Evolutionary conservation across 108 stramenopile genomes (phyloP), one percentile per base, ranked within the genome.

Genomic region (Cylindrotheca closterium): DNA sequence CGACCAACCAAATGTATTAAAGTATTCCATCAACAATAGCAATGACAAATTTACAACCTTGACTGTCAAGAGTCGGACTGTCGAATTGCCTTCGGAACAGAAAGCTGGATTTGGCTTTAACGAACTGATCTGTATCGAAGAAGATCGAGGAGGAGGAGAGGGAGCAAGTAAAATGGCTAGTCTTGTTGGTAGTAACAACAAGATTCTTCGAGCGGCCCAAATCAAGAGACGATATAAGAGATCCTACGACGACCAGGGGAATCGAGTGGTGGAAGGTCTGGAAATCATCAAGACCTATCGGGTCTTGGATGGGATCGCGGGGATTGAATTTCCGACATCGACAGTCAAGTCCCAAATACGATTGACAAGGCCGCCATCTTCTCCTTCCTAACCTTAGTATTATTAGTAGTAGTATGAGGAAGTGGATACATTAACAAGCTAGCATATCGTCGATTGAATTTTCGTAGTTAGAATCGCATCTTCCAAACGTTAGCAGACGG

Each of bases 291-390:
- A 80, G 25, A 88, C 83, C 0, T 80, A 71, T 70, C 79, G 87
- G 18, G 84, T 85, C 1, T 24, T 88, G 59, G 86, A 87, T 77
- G 86, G 86, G 1, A 62, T 87, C 26, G 86, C 86, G 18, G 86
- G 83, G 26, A 71, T 72, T 21, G 86, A 87, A 32, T 34, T 79
- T 34, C 86, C 86, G 5, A 88, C 86, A 23, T 77, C 75, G 19
- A 84, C 83, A 1, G 71, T 65, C 17, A 88, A 88, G 42, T 67
- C 74, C 15, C 54, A 56, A 55, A 31, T 75, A 27, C 42, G 66
- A 0, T 26, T 67, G 42, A 58, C 59, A 1, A 65, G 72, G 58
- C 67, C 67, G 27, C 15, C 37, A n/a, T n/a, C n/a, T n/a, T n/a
- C n/a, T n/a, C n/a, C n/a, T n/a, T n/a, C n/a, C n/a, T 23, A 23